phyloP scores from a whole-genome alignment of 116 monocot genomes.

The Trichopus zeylanicus region DNA sequence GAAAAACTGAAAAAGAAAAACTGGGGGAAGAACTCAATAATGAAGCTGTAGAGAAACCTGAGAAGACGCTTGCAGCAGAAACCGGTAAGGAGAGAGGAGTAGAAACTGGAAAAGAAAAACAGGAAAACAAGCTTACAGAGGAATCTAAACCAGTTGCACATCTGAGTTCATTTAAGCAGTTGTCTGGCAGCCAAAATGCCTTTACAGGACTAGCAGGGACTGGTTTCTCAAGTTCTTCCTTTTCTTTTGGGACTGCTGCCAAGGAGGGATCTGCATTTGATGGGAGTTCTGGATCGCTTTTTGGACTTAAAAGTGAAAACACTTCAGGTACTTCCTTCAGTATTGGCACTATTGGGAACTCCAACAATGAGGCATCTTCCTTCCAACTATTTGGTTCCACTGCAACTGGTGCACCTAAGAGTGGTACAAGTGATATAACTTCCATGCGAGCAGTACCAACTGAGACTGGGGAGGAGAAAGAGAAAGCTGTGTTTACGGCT shows the following conservation, averaged over 20 bases:
- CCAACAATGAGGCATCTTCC: conserved; percentile 41
- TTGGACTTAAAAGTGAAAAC: conserved; percentile 28
- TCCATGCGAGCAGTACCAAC: conserved; percentile 55
- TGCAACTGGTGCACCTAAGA: conserved; percentile 19
- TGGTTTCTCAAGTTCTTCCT: conserved; percentile 63
- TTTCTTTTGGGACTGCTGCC: conserved; percentile 53
- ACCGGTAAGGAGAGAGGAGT: too few species aligned
- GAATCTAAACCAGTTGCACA: conserved; percentile 17
- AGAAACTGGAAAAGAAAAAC: conserved; percentile 11
- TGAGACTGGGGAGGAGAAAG: conserved; percentile 93
- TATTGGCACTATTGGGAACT: too few species aligned
- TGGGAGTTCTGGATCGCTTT: conserved; percentile 27
- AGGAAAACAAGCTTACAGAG: conserved; percentile 15
- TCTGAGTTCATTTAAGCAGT: conserved; percentile 60
- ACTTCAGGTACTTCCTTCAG: conserved; percentile 25
- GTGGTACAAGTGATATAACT: conserved; percentile 12
- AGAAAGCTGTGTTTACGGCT: conserved; percentile 61
- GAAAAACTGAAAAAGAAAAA: too few species aligned
- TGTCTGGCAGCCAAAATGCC: conserved; percentile 89
- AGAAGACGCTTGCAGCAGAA: neutral
- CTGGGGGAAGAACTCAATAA: too few species aligned
- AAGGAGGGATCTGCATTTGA: conserved; percentile 39
- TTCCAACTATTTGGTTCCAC: conserved; percentile 17
- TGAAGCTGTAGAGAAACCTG: neutral
- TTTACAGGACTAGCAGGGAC: conserved; percentile 79